Evolutionary conservation across 2,329 filamentous ascomycete genomes (phyloP), one percentile per base, ranked within the genome.

Genomic region (Pestalotiopsis sp.): DNA sequence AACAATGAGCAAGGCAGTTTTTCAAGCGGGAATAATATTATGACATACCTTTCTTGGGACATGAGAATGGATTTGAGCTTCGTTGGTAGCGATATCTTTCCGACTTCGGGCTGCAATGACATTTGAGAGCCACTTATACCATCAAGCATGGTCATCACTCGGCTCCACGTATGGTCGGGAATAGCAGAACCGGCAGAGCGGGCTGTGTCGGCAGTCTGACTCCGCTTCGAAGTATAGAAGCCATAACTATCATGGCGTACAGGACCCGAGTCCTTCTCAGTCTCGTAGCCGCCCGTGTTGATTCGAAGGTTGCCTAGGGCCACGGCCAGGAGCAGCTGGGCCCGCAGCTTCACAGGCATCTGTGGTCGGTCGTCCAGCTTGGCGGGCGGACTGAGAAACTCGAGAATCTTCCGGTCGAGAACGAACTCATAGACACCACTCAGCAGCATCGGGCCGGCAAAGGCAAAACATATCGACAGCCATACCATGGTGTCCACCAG

Each of bases 241-340:
- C 69, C 57, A n/a, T 59, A 59, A 23, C 57, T 59, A 13, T 25
- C 23, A 38, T 64, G 20, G 62, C 62, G 38, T 23, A 52, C 13
- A 14, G 20, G 13, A 17, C 7, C 9, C 11, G n/a, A 45, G 6
- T 12, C n/a, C 41, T 17, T 59, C 31, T 63, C 72, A 5, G 45
- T 9, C 69, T 74, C 73, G 1, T 70, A 67, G 41, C 56, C 7
- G 9, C 49, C 63, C 3, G 72, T 77, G 25, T 76, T 73, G 70
- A 78, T 78, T 1, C 75, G 74, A 20, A 79, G 70, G 60, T 79
- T 79, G 0, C 77, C 77, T 5, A 75, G 73, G 1, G 77, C 76
- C 2, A 79, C 75, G 1, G 75, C 73, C 0, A 78, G 68, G 39
- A 79, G 56, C 9, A 79, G 60, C 58, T 77, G 76, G 1, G 76